Evolutionary conservation across 495 filamentous ascomycete species (phyloP), one percentile per base, ranked within the genome.

Genomic region (Hypoxylon subgilvum): DNA sequence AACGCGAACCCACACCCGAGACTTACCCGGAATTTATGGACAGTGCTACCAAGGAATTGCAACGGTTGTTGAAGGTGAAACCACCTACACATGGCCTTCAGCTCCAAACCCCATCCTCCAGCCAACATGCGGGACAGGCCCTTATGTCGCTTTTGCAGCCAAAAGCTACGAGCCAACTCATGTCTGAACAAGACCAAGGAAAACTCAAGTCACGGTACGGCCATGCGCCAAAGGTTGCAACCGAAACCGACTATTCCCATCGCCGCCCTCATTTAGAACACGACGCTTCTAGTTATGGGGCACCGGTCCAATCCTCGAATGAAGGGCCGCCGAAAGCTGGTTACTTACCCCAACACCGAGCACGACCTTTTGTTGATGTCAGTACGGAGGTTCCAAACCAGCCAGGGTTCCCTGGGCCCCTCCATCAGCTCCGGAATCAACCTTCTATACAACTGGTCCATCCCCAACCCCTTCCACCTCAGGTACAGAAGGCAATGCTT

Each of bases 31-130:
- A 65, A 8, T 56, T 58, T 10, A 53, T 81, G 12, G 79, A 79
- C 44, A 84, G 84, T 40, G 85, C 82, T n/a, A 86, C 82, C 1
- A 74, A 74, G 27, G 84, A 88, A 44, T 72, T 91, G 3, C 86
- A 84, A 46, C 81, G 79, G 7, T 69, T 90, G 6, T 76, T 91
- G 18, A 84, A 86, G 43, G 82, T 88, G 23, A 82, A 82, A 40
- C 76, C 76, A 12, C 71, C 76, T 0, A 76, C 75, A 0, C 69
- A 81, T 51, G 78, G 74, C 10, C 44, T 77, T 12, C 77, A 79
- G 61, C 57, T 57, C 6, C 46, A 36, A 23, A 56, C 69, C 1
- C 40, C 57, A 4, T 34, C 47, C n/a, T 60, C 58, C 1, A 46
- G 62, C 38, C 61, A 65, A 12, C 59, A 66, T n/a, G 42, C 66